Conservation (phyloP, 164 flowering plant species). For the Vitis amurensis region DNA sequence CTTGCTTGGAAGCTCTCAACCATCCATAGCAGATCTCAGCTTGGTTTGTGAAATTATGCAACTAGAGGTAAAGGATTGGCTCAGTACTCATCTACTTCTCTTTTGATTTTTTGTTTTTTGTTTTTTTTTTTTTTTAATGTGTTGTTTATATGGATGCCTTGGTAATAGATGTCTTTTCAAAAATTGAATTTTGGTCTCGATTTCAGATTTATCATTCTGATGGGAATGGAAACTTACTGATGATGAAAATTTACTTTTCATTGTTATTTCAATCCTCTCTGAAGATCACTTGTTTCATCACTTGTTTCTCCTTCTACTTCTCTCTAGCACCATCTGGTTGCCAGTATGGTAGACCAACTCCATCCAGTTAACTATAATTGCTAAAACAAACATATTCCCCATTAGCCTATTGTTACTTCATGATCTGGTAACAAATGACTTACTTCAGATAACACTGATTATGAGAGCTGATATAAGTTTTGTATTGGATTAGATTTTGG, state of each 20-base stretch:
- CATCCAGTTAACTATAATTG: too few relatives aligned
- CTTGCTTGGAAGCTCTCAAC: conserved; percentile 65
- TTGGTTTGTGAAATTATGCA: conserved; percentile 90
- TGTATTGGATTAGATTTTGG: conserved; percentile 47
- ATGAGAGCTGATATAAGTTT: too few relatives aligned
- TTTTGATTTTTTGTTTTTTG: not conserved
- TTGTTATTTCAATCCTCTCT: too few relatives aligned
- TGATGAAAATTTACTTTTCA: conserved; percentile 1
- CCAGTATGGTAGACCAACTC: too few relatives aligned
- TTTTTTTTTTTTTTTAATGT: not conserved
- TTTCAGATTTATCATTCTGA: too few relatives aligned
- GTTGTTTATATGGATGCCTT: not conserved
- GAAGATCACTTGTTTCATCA: too few relatives aligned
- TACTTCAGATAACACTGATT: too few relatives aligned
- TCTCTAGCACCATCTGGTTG: too few relatives aligned
- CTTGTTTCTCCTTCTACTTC: too few relatives aligned
- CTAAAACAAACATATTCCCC: too few relatives aligned
- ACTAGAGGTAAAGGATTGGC: conserved; percentile 57
- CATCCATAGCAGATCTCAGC: conserved; percentile 92
- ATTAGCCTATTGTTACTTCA: too few relatives aligned
- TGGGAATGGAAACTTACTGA: not conserved
- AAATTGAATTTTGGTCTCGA: not conserved
- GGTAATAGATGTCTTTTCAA: not conserved
- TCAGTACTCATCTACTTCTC: not conserved
- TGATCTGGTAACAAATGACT: too few relatives aligned